Percentiles rank a stretch among this genome's conserved stretches.
Conservation (phyloP, 768 basidiomycete genomes). For the button mushroom (Agaricus bisporus) region DNA sequence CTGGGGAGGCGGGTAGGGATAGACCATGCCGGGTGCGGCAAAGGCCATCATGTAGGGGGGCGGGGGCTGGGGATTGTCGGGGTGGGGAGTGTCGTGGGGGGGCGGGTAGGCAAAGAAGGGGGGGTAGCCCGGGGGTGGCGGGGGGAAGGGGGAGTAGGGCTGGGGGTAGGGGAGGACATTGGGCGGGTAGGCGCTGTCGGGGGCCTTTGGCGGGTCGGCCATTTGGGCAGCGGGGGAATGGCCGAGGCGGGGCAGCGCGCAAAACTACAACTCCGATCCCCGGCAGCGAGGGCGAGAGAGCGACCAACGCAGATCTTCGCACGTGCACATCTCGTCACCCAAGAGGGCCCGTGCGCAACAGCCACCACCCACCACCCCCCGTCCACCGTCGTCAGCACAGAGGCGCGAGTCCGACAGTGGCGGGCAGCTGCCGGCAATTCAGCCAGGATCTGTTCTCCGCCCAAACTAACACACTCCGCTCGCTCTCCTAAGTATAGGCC, state of each 20-base stretch:
- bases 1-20: constrained; percentile 35
- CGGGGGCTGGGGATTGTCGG: constrained; percentile 28
- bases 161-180: constrained; percentile 24
- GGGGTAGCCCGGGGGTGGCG: constrained; percentile 29
- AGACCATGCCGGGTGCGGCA: constrained; percentile 38
- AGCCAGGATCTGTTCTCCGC: constrained; percentile 7
- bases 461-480: constrained; percentile 10
- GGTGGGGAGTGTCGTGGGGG: constrained; percentile 29
- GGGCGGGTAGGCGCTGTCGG: constrained; percentile 29
- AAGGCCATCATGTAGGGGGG: constrained; percentile 37
- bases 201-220: constrained; percentile 27
- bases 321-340: constrained; percentile 2
- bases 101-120: constrained; percentile 38
- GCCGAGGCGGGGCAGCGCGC: constrained; percentile 21
- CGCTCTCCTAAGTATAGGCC: not conserved
- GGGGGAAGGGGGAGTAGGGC: constrained; percentile 24
- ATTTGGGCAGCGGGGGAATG: constrained; percentile 9
- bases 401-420: not conserved
- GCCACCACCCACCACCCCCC: not conserved
- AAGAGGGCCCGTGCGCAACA: constrained; percentile 6
- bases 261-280: constrained; percentile 40
- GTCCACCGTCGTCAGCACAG: not conserved
- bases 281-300: constrained; percentile 22
- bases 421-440: not conserved
- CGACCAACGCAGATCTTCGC: constrained; percentile 5